phyloP scores from a whole-genome alignment of 352 stramenopile species.

The Saprolegnia parasitica region DNA sequence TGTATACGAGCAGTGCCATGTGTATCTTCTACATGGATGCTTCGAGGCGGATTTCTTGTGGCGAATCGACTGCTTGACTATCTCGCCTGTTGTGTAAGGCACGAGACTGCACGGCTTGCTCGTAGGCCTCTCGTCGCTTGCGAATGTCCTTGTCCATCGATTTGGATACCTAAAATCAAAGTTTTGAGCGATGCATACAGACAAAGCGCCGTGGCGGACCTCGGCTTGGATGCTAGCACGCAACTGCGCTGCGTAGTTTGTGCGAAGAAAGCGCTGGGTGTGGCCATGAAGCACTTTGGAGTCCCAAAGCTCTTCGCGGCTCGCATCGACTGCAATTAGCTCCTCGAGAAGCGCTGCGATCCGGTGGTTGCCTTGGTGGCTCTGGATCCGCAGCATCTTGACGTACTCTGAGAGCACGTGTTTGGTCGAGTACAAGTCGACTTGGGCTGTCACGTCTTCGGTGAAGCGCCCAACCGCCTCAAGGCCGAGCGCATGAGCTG shows the following conservation, averaged over 20 bases:
- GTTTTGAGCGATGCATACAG: neutral
- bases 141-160: constrained; percentile 25
- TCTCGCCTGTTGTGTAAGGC: neutral
- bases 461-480: constrained; percentile 35
- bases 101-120: neutral
- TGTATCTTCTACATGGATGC: constrained; percentile 22
- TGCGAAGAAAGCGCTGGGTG: constrained; percentile 54
- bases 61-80: neutral
- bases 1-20: neutral
- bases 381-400: constrained; percentile 65
- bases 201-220: constrained; percentile 31
- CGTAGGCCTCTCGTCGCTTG: constrained; percentile 5
- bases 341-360: constrained; percentile 55
- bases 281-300: constrained; percentile 64
- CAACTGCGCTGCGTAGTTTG: constrained; percentile 57
- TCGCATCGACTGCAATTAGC: constrained; percentile 58
- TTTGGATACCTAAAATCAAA: constrained; percentile 23
- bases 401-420: constrained; percentile 69
- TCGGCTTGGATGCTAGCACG: constrained; percentile 69
- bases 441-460: constrained; percentile 45
- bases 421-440: constrained; percentile 24
- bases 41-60: constrained; percentile 1
- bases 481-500: neutral
- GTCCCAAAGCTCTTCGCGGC: constrained; percentile 53
- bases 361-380: constrained; percentile 53